Evolutionary conservation across 192 early-diverging fungal genomes (phyloP), one percentile per base, ranked within the genome.

Genomic region (Chytriomyces hyalinus): DNA sequence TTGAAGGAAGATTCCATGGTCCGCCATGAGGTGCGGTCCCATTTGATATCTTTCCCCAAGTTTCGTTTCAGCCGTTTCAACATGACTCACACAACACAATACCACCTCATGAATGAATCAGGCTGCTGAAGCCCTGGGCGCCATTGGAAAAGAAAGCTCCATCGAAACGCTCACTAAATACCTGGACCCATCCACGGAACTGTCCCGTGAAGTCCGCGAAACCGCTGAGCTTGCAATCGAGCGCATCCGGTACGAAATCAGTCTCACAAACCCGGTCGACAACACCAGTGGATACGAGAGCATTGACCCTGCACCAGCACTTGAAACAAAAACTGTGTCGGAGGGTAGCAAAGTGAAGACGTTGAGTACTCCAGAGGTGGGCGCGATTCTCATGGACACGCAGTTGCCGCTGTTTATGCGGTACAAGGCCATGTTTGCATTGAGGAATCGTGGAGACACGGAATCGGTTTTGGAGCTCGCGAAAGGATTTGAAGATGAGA

Each of bases 121-220:
- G 88, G 95, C 96, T 26, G 97, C 95, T 9, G 97, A 99, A 83
- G 96, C 97, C 2, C 82, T 99, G 65, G 96, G 95, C 24, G 97
- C 97, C 4, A 94, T 99, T 73, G 95, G 93, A 4, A 86, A 92
- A 45, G 79, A 86, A 6, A 82, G 85, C 6, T 88, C 90, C 2
- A 66, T 97, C 45, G 84, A 87, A 1, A 85, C 93, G 65, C 84
- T 99, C 20, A 90, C 93, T 80, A 82, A 89, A 49, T 97, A 92
- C 84, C 81, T 91, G 8, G 45, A n/a, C 0, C 89, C 0, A 64
- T 96, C 49, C 80, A 84, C 1, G 83, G 92, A 76, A 81, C 94
- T 13, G 88, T 92, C 78, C 84, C 89, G 73, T 10, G 94, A 96
- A 65, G 91, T 99, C 20, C 86, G 91, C 6, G 93, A 99, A 79